Evolutionary conservation across 495 filamentous ascomycete genomes (phyloP).

Genomic region (Talaromyces wortmannii): DNA sequence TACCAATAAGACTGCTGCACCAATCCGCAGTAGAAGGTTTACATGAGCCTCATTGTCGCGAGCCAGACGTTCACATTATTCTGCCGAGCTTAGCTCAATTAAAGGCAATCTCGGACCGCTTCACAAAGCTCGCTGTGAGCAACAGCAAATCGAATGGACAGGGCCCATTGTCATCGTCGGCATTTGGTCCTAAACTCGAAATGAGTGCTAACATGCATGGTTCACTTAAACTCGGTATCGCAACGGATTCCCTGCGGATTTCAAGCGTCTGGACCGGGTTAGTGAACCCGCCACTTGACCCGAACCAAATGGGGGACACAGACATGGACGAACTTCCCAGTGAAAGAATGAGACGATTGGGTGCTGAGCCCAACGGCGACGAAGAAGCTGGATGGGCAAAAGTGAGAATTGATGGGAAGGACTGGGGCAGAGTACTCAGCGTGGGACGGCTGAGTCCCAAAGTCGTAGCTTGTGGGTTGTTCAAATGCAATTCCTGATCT

Average conservation of each 20-base stretch:
- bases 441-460: slow-evolving; percentile 82
- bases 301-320: slow-evolving; percentile 56
- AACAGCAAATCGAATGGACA: slow-evolving; percentile 5
- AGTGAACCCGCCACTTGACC: slow-evolving; percentile 78
- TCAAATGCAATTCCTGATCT: neutral
- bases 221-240: slow-evolving; percentile 65
- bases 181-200: slow-evolving; percentile 57
- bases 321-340: slow-evolving; percentile 65
- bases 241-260: slow-evolving; percentile 75
- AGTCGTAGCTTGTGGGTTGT: slow-evolving; percentile 75
- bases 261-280: slow-evolving; percentile 75
- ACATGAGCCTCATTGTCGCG: slow-evolving; percentile 81
- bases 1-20: slow-evolving; percentile 85
- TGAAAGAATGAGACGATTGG: slow-evolving; percentile 53
- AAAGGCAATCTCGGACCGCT: slow-evolving; percentile 87
- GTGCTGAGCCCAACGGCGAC: slow-evolving; percentile 32
- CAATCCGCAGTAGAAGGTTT: slow-evolving; percentile 73
- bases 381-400: slow-evolving; percentile 70
- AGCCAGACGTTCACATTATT: slow-evolving; percentile 90
- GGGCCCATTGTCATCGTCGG: slow-evolving; percentile 11
- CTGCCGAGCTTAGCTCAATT: slow-evolving; percentile 77
- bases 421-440: slow-evolving; percentile 85
- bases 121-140: slow-evolving; percentile 64
- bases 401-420: slow-evolving; percentile 82
- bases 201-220: slow-evolving; percentile 88